phyloP scores from a whole-genome alignment of 305 asterid genomes.

The Fraxinus nigra region DNA sequence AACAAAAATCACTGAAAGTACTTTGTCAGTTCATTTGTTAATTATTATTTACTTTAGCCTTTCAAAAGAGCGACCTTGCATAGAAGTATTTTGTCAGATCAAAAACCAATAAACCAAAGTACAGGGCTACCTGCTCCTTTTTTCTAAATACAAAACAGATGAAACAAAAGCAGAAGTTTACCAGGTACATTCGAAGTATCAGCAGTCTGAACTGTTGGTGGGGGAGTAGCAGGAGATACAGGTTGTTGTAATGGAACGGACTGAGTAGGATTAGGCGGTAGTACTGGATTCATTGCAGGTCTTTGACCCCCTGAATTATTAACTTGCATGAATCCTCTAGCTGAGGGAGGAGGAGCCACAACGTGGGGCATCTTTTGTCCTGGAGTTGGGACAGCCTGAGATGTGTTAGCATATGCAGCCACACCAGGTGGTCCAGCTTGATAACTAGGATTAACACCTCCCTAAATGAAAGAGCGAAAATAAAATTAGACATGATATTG shows the following conservation, averaged over 20 bases:
- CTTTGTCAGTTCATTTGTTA: not conserved
- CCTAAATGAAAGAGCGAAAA: slow-evolving; percentile 42
- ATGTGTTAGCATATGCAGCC: slow-evolving; percentile 46
- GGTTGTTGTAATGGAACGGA: slow-evolving; percentile 57
- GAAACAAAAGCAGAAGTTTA: slow-evolving; percentile 26
- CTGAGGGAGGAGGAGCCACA: slow-evolving; percentile 51
- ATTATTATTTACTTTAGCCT: not conserved
- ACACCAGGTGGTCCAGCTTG: slow-evolving; percentile 64
- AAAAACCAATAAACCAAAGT: not conserved
- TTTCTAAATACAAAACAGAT: slow-evolving; percentile 1
- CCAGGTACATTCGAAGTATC: slow-evolving; percentile 97
- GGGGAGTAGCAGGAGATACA: slow-evolving; percentile 84
- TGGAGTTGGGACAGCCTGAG: slow-evolving; percentile 55
- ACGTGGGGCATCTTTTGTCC: slow-evolving; percentile 65
- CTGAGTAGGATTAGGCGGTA: slow-evolving; percentile 77
- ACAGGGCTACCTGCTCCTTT: not conserved
- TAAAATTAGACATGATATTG: slow-evolving; percentile 23
- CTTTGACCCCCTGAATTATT: slow-evolving; percentile 60
- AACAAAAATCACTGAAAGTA: not conserved
- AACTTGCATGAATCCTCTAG: slow-evolving; percentile 77
- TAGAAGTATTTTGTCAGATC: not conserved
- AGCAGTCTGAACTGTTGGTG: slow-evolving; percentile 95
- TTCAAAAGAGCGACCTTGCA: not conserved
- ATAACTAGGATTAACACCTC: slow-evolving; percentile 51
- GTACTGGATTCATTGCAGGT: slow-evolving; percentile 63